phyloP scores from a whole-genome alignment of 768 basidiomycete genomes.

The Royoungia palumana region DNA sequence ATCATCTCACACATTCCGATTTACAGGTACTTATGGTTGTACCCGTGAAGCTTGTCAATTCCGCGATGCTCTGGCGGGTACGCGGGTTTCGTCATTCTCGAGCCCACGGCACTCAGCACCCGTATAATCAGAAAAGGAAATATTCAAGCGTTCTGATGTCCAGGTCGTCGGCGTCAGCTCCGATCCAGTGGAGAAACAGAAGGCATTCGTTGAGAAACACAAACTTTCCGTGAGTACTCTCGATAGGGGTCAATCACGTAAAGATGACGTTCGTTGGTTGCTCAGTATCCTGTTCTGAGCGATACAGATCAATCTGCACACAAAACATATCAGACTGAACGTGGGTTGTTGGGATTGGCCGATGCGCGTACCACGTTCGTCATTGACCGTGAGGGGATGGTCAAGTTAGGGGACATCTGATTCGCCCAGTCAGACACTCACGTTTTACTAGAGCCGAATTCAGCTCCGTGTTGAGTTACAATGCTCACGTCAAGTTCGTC shows the following conservation, averaged over 20 bases:
- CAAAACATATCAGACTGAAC: constrained; percentile 64
- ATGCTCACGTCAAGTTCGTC: constrained; percentile 69
- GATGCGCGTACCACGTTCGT: constrained; percentile 72
- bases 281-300: constrained; percentile 75
- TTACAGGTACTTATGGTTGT: constrained; percentile 67
- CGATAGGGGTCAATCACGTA: neutral
- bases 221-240: constrained; percentile 52
- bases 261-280: neutral
- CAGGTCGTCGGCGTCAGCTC: constrained; percentile 71
- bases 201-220: constrained; percentile 68
- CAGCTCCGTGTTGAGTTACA: constrained; percentile 59
- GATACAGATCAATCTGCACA: constrained; percentile 61
- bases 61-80: constrained; percentile 71
- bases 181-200: constrained; percentile 71
- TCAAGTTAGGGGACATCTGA: constrained; percentile 43
- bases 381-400: constrained; percentile 66
- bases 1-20: neutral
- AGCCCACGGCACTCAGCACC: neutral
- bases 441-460: constrained; percentile 46
- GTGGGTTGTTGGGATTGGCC: constrained; percentile 61
- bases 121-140: constrained; percentile 50
- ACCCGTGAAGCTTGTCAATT: constrained; percentile 82
- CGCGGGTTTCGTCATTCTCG: constrained; percentile 15
- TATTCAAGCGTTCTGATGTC: constrained; percentile 61
- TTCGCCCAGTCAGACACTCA: constrained; percentile 1